A percentile compares a stretch with the other conserved stretches of the same genome.
Conservation (phyloP, 2,329 filamentous ascomycete genomes). For the Cercospora canescens region DNA sequence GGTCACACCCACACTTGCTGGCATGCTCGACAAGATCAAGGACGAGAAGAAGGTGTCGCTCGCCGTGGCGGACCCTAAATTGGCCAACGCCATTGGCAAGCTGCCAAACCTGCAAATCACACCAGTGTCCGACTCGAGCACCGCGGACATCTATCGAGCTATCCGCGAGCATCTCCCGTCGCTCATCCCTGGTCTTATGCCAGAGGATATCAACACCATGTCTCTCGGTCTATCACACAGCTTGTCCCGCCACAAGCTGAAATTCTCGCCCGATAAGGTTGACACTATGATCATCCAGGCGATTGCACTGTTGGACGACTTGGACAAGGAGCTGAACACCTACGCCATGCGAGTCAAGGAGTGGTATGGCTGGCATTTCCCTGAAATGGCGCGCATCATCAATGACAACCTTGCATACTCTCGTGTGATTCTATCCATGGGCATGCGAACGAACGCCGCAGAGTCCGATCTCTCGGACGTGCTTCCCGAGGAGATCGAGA, state of each 20-base stretch:
- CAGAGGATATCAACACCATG: slow-evolving; percentile 90
- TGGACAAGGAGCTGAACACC: slow-evolving; percentile 98
- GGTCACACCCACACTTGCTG: slow-evolving; percentile 81
- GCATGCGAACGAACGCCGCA: slow-evolving; percentile 79
- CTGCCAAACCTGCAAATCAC: slow-evolving; percentile 84
- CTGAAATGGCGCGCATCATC: slow-evolving; percentile 93
- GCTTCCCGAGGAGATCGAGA: slow-evolving; percentile 92
- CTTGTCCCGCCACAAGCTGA: slow-evolving; percentile 94
- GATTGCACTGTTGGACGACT: slow-evolving; percentile 87
- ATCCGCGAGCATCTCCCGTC: slow-evolving; percentile 89
- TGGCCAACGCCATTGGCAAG: slow-evolving; percentile 88
- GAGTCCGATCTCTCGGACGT: slow-evolving; percentile 81
- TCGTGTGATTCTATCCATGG: slow-evolving; percentile 82
- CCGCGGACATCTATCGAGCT: slow-evolving; percentile 87
- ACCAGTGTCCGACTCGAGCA: slow-evolving; percentile 76
- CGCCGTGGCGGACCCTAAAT: slow-evolving; percentile 89
- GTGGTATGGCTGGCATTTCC: slow-evolving; percentile 99
- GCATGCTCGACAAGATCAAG: slow-evolving; percentile 85
- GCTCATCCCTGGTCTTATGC: slow-evolving; percentile 82
- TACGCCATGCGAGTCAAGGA: slow-evolving; percentile 99
- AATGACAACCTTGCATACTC: slow-evolving; percentile 97
- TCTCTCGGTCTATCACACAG: slow-evolving; percentile 95
- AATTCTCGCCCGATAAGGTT: slow-evolving; percentile 98
- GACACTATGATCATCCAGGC: slow-evolving; percentile 99
- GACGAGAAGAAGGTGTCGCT: slow-evolving; percentile 97